Base-by-base conservation (phyloP, 352 stramenopile genomes). In the Phytopythium chamaehyphon region DNA sequence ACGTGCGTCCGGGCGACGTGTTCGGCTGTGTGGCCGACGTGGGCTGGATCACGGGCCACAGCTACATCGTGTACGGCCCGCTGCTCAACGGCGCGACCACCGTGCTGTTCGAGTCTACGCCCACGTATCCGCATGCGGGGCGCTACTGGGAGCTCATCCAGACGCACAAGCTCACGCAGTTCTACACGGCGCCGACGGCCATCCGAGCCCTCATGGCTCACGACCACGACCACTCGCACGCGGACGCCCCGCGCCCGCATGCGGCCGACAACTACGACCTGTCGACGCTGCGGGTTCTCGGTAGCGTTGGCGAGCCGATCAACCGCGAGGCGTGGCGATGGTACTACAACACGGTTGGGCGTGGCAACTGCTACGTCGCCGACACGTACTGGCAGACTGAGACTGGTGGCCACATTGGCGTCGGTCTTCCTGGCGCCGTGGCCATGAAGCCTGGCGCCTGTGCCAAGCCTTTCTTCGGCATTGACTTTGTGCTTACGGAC, bases 311-410 rank as follows among this genome's bases (percentile, higher is more conserved):
- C 26, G 97, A 99, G 73, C 97, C 97, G 6, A 99, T 99, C 72
- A 99, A 99, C 72, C 96, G 96, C 0, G 96, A 98, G 67, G 78
- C 76, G 2, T 99, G 95, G 96, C 81, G 90, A 19, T 99, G 96
- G 96, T 99, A 99, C 66, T 98, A 96, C 59, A 83, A 98, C 62
- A 71, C 96, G 14, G 88, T 98, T 35, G 86, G 86, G n/a, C 73
- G 89, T 24, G 74, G 64, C 12, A 67, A 88, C 42, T 98, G 93
- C 71, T 89, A 95, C 58, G 88, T 99, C 18, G 90, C 97, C 0
- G 96, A 99, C 66, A 99, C 96, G 33, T 99, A 98, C 70, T 99
- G 96, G 96, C 96, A 99, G 73, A 99, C 96, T 3, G 96, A 99
- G 73, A 98, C 95, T 7, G 96, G 96, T 31, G 96, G 96, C 35